Conservation (phyloP, 306 rosid genomes). For the Mucuna pruriens region DNA sequence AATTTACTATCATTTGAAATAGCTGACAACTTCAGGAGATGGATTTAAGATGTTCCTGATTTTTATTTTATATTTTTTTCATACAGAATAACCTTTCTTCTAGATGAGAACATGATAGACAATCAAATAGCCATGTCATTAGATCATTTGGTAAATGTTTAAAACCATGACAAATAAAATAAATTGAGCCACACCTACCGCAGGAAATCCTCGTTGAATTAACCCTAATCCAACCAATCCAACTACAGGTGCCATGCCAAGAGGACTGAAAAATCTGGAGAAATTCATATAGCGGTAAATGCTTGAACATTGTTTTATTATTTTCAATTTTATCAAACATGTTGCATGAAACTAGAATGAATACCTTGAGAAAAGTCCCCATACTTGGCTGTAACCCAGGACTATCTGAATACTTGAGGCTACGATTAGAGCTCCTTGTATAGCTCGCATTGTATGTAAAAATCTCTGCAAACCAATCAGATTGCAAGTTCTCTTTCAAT, state of each 20-base stretch:
- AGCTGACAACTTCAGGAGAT: not conserved
- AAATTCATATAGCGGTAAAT: slow-evolving; percentile 23
- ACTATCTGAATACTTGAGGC: slow-evolving; percentile 85
- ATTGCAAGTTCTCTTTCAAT: slow-evolving; percentile 82
- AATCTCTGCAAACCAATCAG: slow-evolving; percentile 92
- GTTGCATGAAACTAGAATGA: slow-evolving; percentile 9
- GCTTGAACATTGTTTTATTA: not conserved
- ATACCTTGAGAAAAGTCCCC: slow-evolving; percentile 88
- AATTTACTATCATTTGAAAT: not conserved
- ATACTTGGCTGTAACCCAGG: slow-evolving; percentile 85
- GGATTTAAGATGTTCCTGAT: not conserved
- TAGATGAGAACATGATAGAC: not conserved
- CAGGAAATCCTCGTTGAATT: slow-evolving; percentile 79
- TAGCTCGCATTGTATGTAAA: slow-evolving; percentile 80
- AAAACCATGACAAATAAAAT: not conserved
- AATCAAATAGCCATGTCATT: not conserved
- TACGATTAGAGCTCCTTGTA: slow-evolving; percentile 81
- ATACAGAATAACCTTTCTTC: not conserved
- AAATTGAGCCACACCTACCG: slow-evolving; percentile 48
- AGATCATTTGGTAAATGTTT: not conserved
- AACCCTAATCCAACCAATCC: slow-evolving; percentile 86
- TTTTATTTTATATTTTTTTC: not conserved
- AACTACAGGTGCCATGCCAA: slow-evolving; percentile 88
- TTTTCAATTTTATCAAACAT: not conserved
- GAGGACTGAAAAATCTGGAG: slow-evolving; percentile 85